Evolutionary conservation across 495 filamentous ascomycete genomes (phyloP), one percentile per base, ranked within the genome.

Genomic region (Penicillium manginii): DNA sequence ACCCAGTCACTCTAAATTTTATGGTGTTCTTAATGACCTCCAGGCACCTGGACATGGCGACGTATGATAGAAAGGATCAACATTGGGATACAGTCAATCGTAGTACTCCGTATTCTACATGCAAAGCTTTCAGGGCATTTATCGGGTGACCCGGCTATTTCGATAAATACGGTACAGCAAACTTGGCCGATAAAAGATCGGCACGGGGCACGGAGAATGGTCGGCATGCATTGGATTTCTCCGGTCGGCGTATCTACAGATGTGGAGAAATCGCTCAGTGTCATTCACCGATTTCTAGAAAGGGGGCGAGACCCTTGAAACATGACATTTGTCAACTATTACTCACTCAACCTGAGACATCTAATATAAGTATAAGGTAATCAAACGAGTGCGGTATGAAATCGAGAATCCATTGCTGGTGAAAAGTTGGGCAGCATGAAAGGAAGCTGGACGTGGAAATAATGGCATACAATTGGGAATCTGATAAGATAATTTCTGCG

Each of bases 231-330:
- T n/a, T 5, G 12, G 22, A 47, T 47, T 14, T 15, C 21, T 21
- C 53, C 53, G 42, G 19, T 31, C 50, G 56, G 49, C 48, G 51
- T 52, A 32, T 32, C 29, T 35, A 29, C 48, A 26, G 12, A 31
- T 50, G 56, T 58, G 56, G 56, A 52, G 56, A 52, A 47, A 46
- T 31, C 26, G 49, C 29, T 37, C 29, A 26, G 10, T n/a, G 15
- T 21, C 5, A 22, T 35, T 58, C 56, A 52, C 56, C 56, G 49
- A 19, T 19, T 26, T 19, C 49, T 52, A 2, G 23, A 52, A 58
- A 47, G 22, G 21, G 45, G 45, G 3, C 10, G 10, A 47, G 18
- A n/a, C 9, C 3, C 45, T 9, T 35, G 40, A 31, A 26, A 31
- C 26, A 55, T 22, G 23, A 49, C 19, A 48, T 42, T 17, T 49